Conservation (phyloP, 1,139 yeast species). For the Wickerhamiella infanticola region DNA sequence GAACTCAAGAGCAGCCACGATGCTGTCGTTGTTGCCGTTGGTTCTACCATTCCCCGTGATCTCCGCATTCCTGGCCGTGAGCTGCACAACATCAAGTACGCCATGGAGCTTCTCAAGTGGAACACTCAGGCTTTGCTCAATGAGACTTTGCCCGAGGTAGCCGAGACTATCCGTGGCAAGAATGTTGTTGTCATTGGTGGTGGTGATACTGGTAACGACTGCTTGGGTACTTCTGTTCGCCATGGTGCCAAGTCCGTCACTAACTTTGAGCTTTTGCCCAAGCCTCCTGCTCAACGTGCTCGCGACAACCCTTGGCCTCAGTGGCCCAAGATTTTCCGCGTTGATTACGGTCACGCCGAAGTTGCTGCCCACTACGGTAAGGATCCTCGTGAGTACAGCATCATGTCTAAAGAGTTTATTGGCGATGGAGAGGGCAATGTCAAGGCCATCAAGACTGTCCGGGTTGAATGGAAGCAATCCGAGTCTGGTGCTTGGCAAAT, state of each 20-base stretch:
- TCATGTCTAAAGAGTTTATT: slow-evolving; percentile 85
- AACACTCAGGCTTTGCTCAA: slow-evolving; percentile 86
- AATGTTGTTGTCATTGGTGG: slow-evolving; percentile 95
- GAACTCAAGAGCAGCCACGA: slow-evolving; percentile 51
- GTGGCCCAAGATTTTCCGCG: slow-evolving; percentile 97
- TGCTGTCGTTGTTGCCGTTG: slow-evolving; percentile 88
- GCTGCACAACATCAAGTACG: slow-evolving; percentile 76
- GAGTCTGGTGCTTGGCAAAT: slow-evolving; percentile 97
- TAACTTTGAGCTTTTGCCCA: slow-evolving; percentile 87
- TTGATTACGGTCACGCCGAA: slow-evolving; percentile 95
- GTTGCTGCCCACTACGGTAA: slow-evolving; percentile 88
- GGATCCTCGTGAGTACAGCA: slow-evolving; percentile 95
- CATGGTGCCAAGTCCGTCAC: slow-evolving; percentile 95
- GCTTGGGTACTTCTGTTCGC: slow-evolving; percentile 94
- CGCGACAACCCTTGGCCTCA: slow-evolving; percentile 99
- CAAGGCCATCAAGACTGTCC: slow-evolving; percentile 77
- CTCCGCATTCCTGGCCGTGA: slow-evolving; percentile 89
- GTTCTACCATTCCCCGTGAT: slow-evolving; percentile 94
- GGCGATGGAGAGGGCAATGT: slow-evolving; percentile 93
- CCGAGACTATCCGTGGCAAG: slow-evolving; percentile 62
- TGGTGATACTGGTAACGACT: slow-evolving; percentile 99
- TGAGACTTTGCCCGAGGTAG: slow-evolving; percentile 62
- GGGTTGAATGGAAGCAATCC: slow-evolving; percentile 96
- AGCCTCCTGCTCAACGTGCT: slow-evolving; percentile 74
- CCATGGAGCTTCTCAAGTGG: slow-evolving; percentile 80